A percentile compares a stretch with the other conserved stretches of the same genome.
These are phyloP conservation scores for Fusarium newnesense DNA, from an alignment of 2,329 filamentous ascomycete species.

Conservation along the genomic window DNA sequence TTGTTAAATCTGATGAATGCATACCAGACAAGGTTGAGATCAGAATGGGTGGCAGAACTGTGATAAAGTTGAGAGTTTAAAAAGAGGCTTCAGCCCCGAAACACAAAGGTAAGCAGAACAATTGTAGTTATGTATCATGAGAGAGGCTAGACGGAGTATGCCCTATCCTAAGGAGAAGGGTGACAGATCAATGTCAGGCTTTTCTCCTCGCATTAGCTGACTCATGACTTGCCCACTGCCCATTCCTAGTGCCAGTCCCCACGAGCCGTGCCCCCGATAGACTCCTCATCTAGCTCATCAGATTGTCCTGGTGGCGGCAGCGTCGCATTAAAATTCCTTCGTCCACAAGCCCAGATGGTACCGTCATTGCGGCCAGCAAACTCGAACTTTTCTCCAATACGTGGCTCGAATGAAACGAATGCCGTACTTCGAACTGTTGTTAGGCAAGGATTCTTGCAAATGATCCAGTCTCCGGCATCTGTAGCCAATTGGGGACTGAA, in stretches of 20 bases:
- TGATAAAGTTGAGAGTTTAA: too few relatives aligned
- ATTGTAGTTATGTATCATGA: too few relatives aligned
- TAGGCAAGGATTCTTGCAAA: accelerated
- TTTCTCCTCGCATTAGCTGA: not conserved
- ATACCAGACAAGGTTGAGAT: too few relatives aligned
- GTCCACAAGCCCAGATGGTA: not conserved
- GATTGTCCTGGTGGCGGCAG: not conserved
- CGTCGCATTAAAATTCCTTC: not conserved
- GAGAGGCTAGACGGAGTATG: too few relatives aligned
- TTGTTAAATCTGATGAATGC: too few relatives aligned
- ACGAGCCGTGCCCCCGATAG: not conserved
- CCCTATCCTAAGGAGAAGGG: not conserved
- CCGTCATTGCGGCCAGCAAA: not conserved
- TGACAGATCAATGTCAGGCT: accelerated
- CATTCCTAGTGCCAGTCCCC: not conserved
- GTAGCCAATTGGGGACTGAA: not conserved
- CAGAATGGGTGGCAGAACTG: too few relatives aligned
- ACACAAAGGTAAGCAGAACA: too few relatives aligned
- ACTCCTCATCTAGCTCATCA: not conserved
- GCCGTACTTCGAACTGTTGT: accelerated
- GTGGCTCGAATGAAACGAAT: not conserved
- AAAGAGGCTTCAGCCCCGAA: too few relatives aligned
- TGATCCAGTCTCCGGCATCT: not conserved
- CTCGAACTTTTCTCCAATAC: not conserved
- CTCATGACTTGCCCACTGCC: not conserved